These are phyloP conservation scores for Magnaporthiopsis rhizophila DNA, from an alignment of 2,329 filamentous ascomycete species.

Conservation along the genomic window DNA sequence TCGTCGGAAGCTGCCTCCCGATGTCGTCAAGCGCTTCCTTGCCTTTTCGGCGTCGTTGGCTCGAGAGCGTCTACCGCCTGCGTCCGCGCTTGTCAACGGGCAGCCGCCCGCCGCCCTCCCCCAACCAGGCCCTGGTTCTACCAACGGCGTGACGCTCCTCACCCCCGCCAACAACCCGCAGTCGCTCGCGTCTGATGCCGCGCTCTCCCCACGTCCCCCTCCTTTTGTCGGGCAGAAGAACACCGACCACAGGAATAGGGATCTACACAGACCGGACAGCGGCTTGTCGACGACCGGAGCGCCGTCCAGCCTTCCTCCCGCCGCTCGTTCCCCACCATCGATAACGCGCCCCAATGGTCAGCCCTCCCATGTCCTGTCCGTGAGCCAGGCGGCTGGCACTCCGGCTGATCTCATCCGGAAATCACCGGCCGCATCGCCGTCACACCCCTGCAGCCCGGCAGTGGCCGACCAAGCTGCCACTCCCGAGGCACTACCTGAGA, in stretches of 20 bases:
- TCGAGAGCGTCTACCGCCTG: background rate
- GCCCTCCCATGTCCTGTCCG: background rate
- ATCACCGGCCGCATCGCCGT: background rate
- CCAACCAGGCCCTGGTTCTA: background rate
- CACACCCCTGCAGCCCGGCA: background rate
- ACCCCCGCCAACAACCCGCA: background rate
- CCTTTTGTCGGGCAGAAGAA: background rate
- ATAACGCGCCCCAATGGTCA: background rate
- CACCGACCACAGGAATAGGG: background rate
- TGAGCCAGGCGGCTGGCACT: too few species aligned
- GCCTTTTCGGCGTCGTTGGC: background rate
- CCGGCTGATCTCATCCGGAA: background rate
- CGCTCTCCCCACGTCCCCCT: too few species aligned
- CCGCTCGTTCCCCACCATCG: background rate
- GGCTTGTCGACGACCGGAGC: background rate
- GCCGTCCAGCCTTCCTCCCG: background rate
- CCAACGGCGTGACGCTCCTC: background rate
- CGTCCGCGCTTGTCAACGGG: background rate
- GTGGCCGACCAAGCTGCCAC: background rate
- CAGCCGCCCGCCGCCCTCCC: background rate
- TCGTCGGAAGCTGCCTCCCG: conserved; percentile 26
- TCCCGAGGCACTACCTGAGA: background rate
- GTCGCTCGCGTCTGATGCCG: background rate
- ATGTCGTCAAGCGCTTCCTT: conserved; percentile 1
- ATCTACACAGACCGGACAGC: too few species aligned